Evolutionary conservation across 371 early-diverging fungal species (phyloP).

Genomic region (Globomyces sp.): DNA sequence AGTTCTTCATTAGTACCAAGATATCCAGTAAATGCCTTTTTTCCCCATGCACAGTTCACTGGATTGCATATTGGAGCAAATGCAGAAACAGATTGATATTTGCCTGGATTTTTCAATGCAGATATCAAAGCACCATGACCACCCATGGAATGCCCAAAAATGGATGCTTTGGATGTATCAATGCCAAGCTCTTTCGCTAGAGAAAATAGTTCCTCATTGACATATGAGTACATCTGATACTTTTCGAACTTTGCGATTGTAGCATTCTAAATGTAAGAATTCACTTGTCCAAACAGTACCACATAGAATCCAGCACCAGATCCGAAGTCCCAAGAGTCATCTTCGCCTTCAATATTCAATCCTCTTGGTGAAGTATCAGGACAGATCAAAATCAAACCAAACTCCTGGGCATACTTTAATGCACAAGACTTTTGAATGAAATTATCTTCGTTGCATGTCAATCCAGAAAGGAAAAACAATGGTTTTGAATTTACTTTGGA

Average conservation of each 20-base stretch:
- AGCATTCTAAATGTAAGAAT: slow-evolving; percentile 21
- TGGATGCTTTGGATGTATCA: slow-evolving; percentile 62
- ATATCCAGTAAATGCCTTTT: slow-evolving; percentile 73
- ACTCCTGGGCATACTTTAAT: slow-evolving; percentile 60
- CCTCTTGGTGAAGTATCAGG: slow-evolving; percentile 84
- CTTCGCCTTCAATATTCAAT: slow-evolving; percentile 50
- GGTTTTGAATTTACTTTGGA: slow-evolving; percentile 25
- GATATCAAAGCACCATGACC: slow-evolving; percentile 88
- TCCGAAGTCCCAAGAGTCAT: slow-evolving; percentile 64
- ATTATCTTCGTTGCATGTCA: slow-evolving; percentile 63
- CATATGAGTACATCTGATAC: slow-evolving; percentile 85
- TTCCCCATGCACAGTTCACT: slow-evolving; percentile 70
- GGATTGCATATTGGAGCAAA: slow-evolving; percentile 82
- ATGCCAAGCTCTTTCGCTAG: slow-evolving; percentile 60
- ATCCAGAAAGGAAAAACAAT: slow-evolving; percentile 37
- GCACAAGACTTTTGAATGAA: slow-evolving; percentile 83
- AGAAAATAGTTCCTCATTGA: slow-evolving; percentile 68
- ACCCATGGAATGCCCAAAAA: slow-evolving; percentile 86
- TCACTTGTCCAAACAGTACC: slow-evolving; percentile 3
- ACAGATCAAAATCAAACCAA: slow-evolving; percentile 70
- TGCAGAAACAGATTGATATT: slow-evolving; percentile 74
- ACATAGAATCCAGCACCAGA: slow-evolving; percentile 81
- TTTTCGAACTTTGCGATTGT: slow-evolving; percentile 62
- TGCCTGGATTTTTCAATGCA: slow-evolving; percentile 64
- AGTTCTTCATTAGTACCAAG: slow-evolving; percentile 74